These are phyloP conservation scores for Aureobasidium sp. DNA, from an alignment of 2,329 filamentous ascomycete genomes.

Conservation along the genomic window DNA sequence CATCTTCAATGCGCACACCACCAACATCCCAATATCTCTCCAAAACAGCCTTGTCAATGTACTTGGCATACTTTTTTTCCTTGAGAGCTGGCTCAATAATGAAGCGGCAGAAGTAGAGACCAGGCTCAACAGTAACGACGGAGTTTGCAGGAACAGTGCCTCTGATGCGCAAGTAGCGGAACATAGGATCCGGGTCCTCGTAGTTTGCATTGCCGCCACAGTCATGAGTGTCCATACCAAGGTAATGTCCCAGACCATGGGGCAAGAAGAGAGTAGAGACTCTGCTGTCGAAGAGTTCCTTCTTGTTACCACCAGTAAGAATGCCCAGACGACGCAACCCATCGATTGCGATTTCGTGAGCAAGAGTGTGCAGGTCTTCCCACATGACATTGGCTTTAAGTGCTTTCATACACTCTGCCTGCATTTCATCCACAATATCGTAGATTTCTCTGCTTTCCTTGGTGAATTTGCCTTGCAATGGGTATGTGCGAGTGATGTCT, in stretches of 20 bases:
- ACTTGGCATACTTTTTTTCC: conserved; percentile 51
- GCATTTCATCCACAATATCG: conserved; percentile 74
- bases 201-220: conserved; percentile 44
- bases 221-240: conserved; percentile 48
- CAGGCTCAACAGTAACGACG: conserved; percentile 92
- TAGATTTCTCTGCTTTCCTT: conserved; percentile 56
- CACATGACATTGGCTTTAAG: conserved; percentile 69
- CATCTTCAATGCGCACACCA: conserved; percentile 85
- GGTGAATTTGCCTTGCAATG: conserved; percentile 65
- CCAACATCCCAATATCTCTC: conserved; percentile 70
- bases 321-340: conserved; percentile 72
- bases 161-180: conserved; percentile 76
- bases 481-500: conserved; percentile 78
- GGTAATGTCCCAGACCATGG: conserved; percentile 45
- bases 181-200: conserved; percentile 71
- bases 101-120: conserved; percentile 69
- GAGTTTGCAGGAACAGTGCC: conserved; percentile 67
- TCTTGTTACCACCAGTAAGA: conserved; percentile 55
- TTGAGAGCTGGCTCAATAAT: conserved; percentile 66
- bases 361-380: conserved; percentile 73
- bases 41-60: conserved; percentile 59
- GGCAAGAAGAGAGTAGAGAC: conserved; percentile 45
- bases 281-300: conserved; percentile 38
- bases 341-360: conserved; percentile 74
- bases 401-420: conserved; percentile 64